These are phyloP conservation scores for Cutaneotrichosporon sp. DNA, from an alignment of 1,284 basidiomycete species.

Conservation along the genomic window DNA sequence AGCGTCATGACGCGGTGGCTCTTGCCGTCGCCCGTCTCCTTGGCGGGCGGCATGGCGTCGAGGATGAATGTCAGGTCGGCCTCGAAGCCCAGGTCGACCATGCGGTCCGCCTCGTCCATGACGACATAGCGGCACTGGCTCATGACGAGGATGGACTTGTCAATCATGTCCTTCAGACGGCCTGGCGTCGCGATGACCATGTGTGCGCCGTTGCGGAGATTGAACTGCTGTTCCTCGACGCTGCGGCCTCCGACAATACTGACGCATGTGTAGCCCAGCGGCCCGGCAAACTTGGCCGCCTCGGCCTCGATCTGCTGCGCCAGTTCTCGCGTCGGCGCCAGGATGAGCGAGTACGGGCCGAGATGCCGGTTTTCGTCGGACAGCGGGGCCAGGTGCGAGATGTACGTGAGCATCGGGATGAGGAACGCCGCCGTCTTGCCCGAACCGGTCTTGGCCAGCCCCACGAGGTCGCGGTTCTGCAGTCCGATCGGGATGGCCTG, in stretches of 20 bases:
- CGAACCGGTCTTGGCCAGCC: constrained; percentile 97
- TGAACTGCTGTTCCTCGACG: constrained; percentile 95
- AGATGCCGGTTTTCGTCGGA: constrained; percentile 86
- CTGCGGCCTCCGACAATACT: constrained; percentile 94
- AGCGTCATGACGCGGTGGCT: constrained; percentile 84
- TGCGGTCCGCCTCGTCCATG: constrained; percentile 98
- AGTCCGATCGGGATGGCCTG: constrained; percentile 97
- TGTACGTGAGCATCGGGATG: constrained; percentile 95
- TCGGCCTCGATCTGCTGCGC: constrained; percentile 96
- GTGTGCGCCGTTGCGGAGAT: constrained; percentile 89
- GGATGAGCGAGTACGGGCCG: constrained; percentile 87
- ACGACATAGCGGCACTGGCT: constrained; percentile 96
- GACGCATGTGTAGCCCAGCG: constrained; percentile 85
- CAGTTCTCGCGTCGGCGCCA: constrained; percentile 86
- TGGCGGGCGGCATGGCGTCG: constrained; percentile 79
- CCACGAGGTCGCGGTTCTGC: constrained; percentile 93
- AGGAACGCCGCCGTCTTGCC: constrained; percentile 99
- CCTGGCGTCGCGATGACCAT: constrained; percentile 98
- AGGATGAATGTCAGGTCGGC: constrained; percentile 90
- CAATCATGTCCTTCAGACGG: constrained; percentile 94
- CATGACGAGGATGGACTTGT: constrained; percentile 89
- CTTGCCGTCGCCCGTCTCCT: constrained; percentile 64
- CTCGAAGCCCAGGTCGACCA: constrained; percentile 98
- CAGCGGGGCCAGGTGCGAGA: constrained; percentile 74
- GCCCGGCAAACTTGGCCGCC: constrained; percentile 80